Evolutionary conservation across 257 asterid genomes (phyloP).

Genomic region (Solanum lycopersicoides): DNA sequence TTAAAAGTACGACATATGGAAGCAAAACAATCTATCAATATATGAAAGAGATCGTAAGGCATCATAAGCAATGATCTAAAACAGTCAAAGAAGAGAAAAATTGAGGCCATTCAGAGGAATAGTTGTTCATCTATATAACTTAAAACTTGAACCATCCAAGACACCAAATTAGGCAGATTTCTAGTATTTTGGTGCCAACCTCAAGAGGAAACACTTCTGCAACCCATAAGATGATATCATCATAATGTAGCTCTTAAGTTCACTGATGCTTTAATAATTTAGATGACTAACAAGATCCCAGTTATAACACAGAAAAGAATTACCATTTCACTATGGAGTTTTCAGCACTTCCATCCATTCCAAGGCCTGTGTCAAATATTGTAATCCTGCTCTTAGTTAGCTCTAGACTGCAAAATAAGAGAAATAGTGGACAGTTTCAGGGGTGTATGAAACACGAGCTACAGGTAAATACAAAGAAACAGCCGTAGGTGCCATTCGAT

Average conservation of each 20-base stretch:
- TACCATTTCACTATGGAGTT: conserved; percentile 62
- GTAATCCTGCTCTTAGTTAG: conserved; percentile 17
- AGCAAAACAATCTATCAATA: background rate
- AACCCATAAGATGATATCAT: background rate
- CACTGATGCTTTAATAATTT: background rate
- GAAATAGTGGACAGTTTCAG: conserved; percentile 4
- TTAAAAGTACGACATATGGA: background rate
- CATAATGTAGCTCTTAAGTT: background rate
- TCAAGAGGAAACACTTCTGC: background rate
- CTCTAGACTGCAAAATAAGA: conserved; percentile 34
- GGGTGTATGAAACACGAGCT: background rate
- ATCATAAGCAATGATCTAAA: background rate
- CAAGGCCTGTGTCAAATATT: conserved; percentile 65
- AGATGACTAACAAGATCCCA: background rate
- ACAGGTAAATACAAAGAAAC: background rate
- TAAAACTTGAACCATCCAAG: background rate
- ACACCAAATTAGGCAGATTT: background rate
- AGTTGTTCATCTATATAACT: background rate
- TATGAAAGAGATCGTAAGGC: background rate
- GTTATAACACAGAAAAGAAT: background rate
- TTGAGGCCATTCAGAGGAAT: background rate
- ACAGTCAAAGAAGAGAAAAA: background rate
- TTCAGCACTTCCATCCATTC: conserved; percentile 67
- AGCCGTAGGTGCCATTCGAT: background rate
- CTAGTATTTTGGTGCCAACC: background rate